phyloP scores from a whole-genome alignment of 2,329 filamentous ascomycete genomes.

The Leptographium galeiforme region DNA sequence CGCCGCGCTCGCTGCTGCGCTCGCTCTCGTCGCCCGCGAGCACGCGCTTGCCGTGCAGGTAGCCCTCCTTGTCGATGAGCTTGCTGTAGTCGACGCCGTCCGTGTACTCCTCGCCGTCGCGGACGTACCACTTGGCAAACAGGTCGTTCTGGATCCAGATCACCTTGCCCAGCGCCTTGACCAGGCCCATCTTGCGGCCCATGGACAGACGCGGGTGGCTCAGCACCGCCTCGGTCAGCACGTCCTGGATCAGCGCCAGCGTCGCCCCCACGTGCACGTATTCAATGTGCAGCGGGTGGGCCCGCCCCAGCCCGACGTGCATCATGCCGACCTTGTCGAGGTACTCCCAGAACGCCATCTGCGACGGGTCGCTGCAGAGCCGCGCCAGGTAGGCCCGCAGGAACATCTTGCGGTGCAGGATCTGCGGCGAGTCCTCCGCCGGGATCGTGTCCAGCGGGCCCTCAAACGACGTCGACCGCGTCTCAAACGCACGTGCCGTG shows the following conservation, averaged over 20 bases:
- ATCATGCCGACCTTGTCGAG: constrained; percentile 76
- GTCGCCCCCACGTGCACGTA: constrained; percentile 66
- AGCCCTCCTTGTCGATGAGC: constrained; percentile 43
- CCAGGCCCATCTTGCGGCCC: constrained; percentile 55
- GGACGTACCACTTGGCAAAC: constrained; percentile 70
- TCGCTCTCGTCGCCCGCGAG: constrained; percentile 24
- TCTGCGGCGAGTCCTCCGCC: constrained; percentile 58
- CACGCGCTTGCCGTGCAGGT: constrained; percentile 48
- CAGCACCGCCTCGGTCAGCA: constrained; percentile 63
- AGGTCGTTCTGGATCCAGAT: constrained; percentile 84
- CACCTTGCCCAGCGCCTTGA: constrained; percentile 66
- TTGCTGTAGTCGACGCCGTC: constrained; percentile 31
- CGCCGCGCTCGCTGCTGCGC: background rate
- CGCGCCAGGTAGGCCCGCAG: constrained; percentile 61
- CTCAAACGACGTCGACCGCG: constrained; percentile 48
- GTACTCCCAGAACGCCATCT: constrained; percentile 72
- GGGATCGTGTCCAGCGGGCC: constrained; percentile 51
- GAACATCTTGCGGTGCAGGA: constrained; percentile 67
- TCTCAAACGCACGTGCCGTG: constrained; percentile 63
- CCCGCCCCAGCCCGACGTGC: constrained; percentile 63
- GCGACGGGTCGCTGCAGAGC: constrained; percentile 60
- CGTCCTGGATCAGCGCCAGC: constrained; percentile 64
- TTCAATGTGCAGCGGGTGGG: constrained; percentile 63
- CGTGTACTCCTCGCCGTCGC: constrained; percentile 50
- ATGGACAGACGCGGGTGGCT: constrained; percentile 54